Percentiles rank a stretch among this genome's conserved stretches.
Evolutionary conservation across 2,329 filamentous ascomycete genomes (phyloP).

Genomic region (Fusarium sp.): DNA sequence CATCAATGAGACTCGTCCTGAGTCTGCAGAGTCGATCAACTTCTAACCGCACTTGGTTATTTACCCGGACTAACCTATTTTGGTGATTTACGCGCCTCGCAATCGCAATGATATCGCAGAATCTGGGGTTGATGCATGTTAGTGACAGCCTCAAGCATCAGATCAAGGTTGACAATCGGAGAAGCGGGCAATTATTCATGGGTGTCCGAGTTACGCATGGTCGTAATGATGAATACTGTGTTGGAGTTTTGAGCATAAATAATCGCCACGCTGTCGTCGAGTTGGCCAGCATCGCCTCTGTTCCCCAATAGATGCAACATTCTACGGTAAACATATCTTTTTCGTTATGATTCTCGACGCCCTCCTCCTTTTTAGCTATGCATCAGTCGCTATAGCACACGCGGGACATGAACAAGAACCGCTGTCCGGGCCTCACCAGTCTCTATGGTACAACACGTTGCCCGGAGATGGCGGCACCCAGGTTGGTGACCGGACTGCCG

Average conservation of each 20-base stretch:
- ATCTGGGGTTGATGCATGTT: not conserved
- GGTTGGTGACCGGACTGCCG: constrained; percentile 57
- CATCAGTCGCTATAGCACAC: constrained; percentile 71
- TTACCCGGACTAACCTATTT: constrained; percentile 33
- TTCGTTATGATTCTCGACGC: constrained; percentile 31
- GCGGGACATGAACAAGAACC: constrained; percentile 72
- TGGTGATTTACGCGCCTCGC: constrained; percentile 39
- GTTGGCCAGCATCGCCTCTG: too few relatives aligned
- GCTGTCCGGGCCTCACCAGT: constrained; percentile 78
- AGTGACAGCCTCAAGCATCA: not conserved
- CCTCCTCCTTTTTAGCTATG: constrained; percentile 59
- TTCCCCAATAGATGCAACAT: too few relatives aligned
- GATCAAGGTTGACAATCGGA: too few relatives aligned
- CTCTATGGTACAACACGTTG: constrained; percentile 86
- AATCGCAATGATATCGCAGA: constrained; percentile 1
- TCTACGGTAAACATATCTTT: constrained; percentile 39
- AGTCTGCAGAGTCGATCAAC: constrained; percentile 1
- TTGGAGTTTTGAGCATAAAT: too few relatives aligned
- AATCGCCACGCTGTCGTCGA: too few relatives aligned
- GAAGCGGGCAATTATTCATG: too few relatives aligned
- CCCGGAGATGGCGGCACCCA: constrained; percentile 89
- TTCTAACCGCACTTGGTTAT: constrained; percentile 1
- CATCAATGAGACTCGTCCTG: not conserved
- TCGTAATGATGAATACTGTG: too few relatives aligned
- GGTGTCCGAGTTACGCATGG: too few relatives aligned